Base-by-base conservation (phyloP, 1,284 basidiomycete genomes). In the Kwoniella shivajii region DNA sequence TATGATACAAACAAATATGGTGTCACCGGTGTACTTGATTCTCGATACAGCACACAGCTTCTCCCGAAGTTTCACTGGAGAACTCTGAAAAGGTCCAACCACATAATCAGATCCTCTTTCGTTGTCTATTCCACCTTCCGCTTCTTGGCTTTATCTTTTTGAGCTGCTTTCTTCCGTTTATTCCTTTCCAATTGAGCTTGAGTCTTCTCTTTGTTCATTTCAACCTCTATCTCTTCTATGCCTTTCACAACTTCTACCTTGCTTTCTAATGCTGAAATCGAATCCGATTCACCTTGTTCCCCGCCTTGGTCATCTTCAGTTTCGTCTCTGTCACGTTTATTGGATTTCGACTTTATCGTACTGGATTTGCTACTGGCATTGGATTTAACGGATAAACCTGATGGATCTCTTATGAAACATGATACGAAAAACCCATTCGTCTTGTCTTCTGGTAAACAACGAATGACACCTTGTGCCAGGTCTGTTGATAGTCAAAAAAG, bases 361-460 rank as follows among this genome's bases (percentile, higher is more conserved):
- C 16, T n/a, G 18, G 37, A 38, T 16, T 24, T 39, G 30, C 33
- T 42, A 16, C 29, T 18, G 31, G 6, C 45, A 41, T 42, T 18
- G 10, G 49, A 38, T 31, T 54, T 63, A 26, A 22, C 47, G 56
- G 59, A 54, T 26, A 56, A 53, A 20, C 42, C 45, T 0, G 27
- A 13, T 0, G 51, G 42, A 29, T 34, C 52, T 29, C 63, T 48
- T 11, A 69, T 79, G 70, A 95, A 92, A 74, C 91, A 90, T 26
- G 90, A 86, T 20, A 97, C 92, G 66, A 96, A 96, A 80, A 96
- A 97, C 0, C 93, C 93, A 71, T 96, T 96, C 16, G 92, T 96
- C 38, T 83, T 84, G 70, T 96, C 92, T 59, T 89, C 88, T 34
- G 92, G 90, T 24, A 84, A 82, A 76, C 92, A 96, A n/a, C 93